Evolutionary conservation across 179 eudicot species (phyloP).

Genomic region (Spergularia azorica): DNA sequence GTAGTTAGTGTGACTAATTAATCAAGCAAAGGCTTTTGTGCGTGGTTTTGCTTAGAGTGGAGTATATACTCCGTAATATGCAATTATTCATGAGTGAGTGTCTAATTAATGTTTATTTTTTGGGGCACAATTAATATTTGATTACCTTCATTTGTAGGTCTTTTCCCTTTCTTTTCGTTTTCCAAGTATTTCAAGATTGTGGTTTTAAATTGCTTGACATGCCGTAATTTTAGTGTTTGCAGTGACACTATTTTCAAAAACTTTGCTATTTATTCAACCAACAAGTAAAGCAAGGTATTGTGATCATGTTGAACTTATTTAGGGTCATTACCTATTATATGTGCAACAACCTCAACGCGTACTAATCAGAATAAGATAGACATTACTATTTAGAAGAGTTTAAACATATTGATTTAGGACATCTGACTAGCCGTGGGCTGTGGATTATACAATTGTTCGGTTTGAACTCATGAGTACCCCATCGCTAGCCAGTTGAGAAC

Average conservation of each 20-base stretch:
- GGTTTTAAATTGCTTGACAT: slow-evolving; percentile 8
- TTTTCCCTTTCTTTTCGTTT: neutral
- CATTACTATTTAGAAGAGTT: no score
- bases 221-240: slow-evolving; percentile 26
- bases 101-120: no score
- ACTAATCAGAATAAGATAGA: no score
- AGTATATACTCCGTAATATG: neutral
- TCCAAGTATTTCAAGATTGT: slow-evolving; percentile 16
- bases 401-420: no score
- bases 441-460: no score
- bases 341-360: no score
- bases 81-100: neutral
- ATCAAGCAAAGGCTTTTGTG: slow-evolving; percentile 19
- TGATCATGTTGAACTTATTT: neutral
- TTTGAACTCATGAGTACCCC: no score
- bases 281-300: neutral
- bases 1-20: slow-evolving; percentile 38
- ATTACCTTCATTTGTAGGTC: neutral
- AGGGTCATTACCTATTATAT: no score
- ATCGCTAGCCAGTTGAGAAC: no score
- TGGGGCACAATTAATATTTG: neutral
- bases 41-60: slow-evolving; percentile 20
- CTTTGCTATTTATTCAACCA: slow-evolving; percentile 1
- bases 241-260: neutral
- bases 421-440: no score